Evolutionary conservation across 176 grass and related monocot species (phyloP).

Genomic region (Tillandsia leiboldiana): DNA sequence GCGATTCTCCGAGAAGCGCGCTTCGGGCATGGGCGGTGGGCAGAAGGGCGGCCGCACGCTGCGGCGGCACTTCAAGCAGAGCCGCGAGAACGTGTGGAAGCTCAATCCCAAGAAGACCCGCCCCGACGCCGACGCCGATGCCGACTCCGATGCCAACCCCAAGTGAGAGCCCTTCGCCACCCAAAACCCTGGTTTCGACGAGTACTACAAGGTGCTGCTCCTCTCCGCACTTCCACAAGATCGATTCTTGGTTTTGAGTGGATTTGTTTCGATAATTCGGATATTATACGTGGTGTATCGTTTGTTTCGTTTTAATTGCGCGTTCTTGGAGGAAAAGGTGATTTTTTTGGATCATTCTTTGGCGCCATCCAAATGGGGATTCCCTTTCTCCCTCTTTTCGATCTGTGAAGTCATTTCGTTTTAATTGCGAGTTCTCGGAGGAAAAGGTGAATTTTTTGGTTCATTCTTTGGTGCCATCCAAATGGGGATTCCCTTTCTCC

Average conservation of each 20-base stretch:
- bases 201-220: slow-evolving; percentile 77
- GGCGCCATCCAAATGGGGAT: too few species aligned
- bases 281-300: neutral
- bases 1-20: neutral
- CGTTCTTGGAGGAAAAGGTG: too few species aligned
- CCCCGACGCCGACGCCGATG: slow-evolving; percentile 12
- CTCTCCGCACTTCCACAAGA: neutral
- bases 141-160: slow-evolving; percentile 20
- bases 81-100: slow-evolving; percentile 94
- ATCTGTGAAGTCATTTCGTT: too few species aligned
- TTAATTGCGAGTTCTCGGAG: too few species aligned
- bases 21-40: slow-evolving; percentile 53
- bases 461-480: too few species aligned
- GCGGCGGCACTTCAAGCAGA: slow-evolving; percentile 93
- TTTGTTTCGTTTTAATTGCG: too few species aligned
- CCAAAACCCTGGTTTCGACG: slow-evolving; percentile 72
- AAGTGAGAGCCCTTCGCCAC: slow-evolving; percentile 82
- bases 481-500: too few species aligned
- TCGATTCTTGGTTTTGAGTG: neutral
- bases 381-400: too few species aligned
- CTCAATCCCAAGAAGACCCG: slow-evolving; percentile 42
- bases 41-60: slow-evolving; percentile 94
- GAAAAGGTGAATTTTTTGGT: too few species aligned
- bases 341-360: too few species aligned
- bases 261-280: neutral